Conservation (phyloP, 176 grass and related monocot genomes). For the Tuctoria greenei region DNA sequence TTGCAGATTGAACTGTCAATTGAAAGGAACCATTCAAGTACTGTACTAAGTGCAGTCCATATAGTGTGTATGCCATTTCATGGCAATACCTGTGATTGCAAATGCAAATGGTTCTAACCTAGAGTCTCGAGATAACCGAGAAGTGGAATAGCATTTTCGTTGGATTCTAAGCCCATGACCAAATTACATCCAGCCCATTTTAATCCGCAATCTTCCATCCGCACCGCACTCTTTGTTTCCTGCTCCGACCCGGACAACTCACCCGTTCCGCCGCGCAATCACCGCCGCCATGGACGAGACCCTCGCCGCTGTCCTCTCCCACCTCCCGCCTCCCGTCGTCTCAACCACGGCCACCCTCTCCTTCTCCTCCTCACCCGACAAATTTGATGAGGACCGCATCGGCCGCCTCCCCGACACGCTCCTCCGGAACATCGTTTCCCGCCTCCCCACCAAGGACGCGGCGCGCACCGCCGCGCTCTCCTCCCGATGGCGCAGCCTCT, state of each 20-base stretch:
- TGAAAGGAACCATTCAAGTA: neutral
- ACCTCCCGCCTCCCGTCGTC: slow-evolving; percentile 25
- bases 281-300: slow-evolving; percentile 25
- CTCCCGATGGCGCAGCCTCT: slow-evolving; percentile 46
- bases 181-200: neutral
- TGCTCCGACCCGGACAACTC: too few species aligned
- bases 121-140: too few species aligned
- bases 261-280: neutral
- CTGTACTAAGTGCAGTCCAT: too few species aligned
- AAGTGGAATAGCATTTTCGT: neutral
- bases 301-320: slow-evolving; percentile 42
- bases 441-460: slow-evolving; percentile 51
- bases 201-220: neutral
- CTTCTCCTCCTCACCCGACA: neutral
- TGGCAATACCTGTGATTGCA: too few species aligned
- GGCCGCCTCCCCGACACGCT: slow-evolving; percentile 32
- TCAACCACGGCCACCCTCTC: slow-evolving; percentile 2
- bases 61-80: too few species aligned
- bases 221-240: neutral
- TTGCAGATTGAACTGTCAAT: neutral
- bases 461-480: slow-evolving; percentile 44
- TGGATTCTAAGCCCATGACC: neutral
- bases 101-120: too few species aligned
- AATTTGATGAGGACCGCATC: slow-evolving; percentile 29
- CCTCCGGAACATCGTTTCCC: slow-evolving; percentile 43